Base-by-base conservation (phyloP, 2,329 filamentous ascomycete species). In the Fusarium acutatum region DNA sequence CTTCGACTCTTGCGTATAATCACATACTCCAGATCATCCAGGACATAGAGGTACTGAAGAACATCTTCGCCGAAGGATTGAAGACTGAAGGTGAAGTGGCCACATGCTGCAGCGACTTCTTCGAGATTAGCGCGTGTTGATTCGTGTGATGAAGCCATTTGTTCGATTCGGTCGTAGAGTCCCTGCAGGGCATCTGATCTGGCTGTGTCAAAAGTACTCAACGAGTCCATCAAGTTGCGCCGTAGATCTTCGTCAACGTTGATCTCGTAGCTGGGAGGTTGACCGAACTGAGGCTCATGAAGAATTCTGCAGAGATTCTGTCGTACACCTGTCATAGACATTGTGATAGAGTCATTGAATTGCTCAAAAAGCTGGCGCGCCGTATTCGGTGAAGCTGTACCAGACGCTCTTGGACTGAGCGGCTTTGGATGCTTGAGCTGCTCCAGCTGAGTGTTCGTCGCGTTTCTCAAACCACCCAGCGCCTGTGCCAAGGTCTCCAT, bases 41-140 rank as follows among this genome's bases (percentile, higher is more conserved):
- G 83, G 1, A 96, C 91, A 47, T 94, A 90, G 18, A 99, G 83
- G 75, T 97, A 96, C 8, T 89, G 89, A 66, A 93, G 90, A 82
- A 97, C 93, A 76, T 98, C 95, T 79, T 97, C 94, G 0, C 94
- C 95, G 77, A 98, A 95, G 67, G 96, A 93, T 66, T 96, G 90
- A 12, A 99, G 85, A 43, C 93, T 96, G 79, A 96, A 97, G 77
- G 93, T 96, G 79, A 98, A 99, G 81, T 98, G 95, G 0, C 96
- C 96, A 78, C 96, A 99, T 40, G 95, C 97, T 15, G 96, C 96
- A 26, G 95, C 95, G 6, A 98, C 95, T 81, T 99, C 96, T 81
- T 99, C 96, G 93, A 14, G 94, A 94, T 80, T 96, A 90, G 24
- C 95, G 86, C 72, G 92, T 90, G 59, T 93, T 85, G 91, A 52